phyloP scores from a whole-genome alignment of 305 asterid species.

The Fraxinus paxiana region DNA sequence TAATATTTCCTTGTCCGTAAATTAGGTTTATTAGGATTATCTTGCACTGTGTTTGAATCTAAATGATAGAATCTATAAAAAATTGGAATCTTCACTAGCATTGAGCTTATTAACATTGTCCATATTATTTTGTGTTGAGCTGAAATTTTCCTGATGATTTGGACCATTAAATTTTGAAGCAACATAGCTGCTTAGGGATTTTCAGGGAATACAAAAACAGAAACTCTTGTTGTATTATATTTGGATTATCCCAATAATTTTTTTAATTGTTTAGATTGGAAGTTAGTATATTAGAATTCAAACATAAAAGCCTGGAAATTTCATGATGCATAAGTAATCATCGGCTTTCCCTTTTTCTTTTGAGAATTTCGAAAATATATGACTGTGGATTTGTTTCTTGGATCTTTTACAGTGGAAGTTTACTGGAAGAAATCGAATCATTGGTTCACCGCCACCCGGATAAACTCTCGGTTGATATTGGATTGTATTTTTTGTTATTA shows the following conservation, averaged over 20 bases:
- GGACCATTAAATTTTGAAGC: no score
- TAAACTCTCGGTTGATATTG: constrained; percentile 67
- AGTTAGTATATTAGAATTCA: neutral
- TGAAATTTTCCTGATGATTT: neutral
- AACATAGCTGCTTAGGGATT: neutral
- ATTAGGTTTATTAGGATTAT: neutral
- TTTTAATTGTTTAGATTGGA: neutral
- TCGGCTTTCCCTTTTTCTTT: constrained; percentile 7
- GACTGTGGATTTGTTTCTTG: neutral
- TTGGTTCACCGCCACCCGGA: constrained; percentile 87
- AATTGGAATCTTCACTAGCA: neutral
- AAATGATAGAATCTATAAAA: neutral
- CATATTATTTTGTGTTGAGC: neutral
- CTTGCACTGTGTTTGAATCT: neutral
- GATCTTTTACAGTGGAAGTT: constrained; percentile 57
- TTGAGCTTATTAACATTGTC: neutral
- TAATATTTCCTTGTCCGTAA: neutral
- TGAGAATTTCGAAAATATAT: neutral
- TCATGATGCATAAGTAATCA: neutral
- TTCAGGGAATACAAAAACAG: neutral
- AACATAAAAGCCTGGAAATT: neutral
- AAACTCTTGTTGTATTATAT: neutral
- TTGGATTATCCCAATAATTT: neutral
- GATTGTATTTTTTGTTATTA: constrained; percentile 1
- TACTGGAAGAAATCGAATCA: constrained; percentile 74